Evolutionary conservation across 371 early-diverging fungal genomes (phyloP).

Genomic region (Rhizopus delemar): DNA sequence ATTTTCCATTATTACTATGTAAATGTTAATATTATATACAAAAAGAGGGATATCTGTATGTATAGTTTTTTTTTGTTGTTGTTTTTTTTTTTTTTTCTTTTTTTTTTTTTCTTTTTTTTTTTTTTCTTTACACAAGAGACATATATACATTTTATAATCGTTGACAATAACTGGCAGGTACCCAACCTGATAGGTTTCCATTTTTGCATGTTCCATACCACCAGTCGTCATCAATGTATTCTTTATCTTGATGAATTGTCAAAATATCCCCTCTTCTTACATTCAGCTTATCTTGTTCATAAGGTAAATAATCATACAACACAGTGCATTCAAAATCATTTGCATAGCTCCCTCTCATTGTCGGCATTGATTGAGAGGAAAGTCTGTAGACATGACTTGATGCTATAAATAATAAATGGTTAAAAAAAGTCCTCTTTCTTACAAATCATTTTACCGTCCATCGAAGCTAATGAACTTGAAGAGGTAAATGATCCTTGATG

Average conservation of each 20-base stretch:
- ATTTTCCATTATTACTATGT: too few relatives aligned
- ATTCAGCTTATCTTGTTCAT: conserved; percentile 24
- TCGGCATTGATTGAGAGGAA: not conserved
- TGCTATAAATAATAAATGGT: not conserved
- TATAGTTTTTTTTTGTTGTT: too few relatives aligned
- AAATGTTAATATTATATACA: too few relatives aligned
- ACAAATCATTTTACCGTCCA: not conserved
- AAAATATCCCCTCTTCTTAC: conserved; percentile 26
- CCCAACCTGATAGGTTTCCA: conserved; percentile 25
- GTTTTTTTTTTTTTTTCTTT: not conserved
- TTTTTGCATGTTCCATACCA: conserved; percentile 28
- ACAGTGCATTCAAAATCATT: conserved; percentile 24
- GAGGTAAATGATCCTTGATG: not conserved
- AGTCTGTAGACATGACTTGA: not conserved
- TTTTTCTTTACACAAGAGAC: not conserved
- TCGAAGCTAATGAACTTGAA: not conserved
- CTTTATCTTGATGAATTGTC: conserved; percentile 25
- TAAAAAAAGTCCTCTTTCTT: not conserved
- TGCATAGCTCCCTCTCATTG: not conserved
- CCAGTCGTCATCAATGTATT: conserved; percentile 25
- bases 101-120: not conserved
- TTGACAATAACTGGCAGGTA: conserved; percentile 28
- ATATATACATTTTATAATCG: conserved; percentile 10
- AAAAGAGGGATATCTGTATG: too few relatives aligned
- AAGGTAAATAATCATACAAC: conserved; percentile 24